Base-by-base conservation (phyloP, 805 yeast species). In the Wickerhamiella musiphila region DNA sequence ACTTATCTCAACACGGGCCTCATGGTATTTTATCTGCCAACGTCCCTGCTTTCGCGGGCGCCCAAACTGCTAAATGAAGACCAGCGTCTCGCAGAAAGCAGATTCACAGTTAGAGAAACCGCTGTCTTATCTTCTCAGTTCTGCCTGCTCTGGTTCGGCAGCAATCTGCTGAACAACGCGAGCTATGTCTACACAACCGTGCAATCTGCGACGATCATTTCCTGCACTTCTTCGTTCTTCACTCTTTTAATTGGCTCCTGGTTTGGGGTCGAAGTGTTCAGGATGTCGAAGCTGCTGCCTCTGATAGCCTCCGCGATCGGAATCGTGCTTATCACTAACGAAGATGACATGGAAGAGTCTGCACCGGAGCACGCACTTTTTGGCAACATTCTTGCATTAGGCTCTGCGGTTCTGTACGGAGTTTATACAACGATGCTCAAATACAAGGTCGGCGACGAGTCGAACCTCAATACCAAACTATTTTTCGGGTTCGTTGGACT, bases 401-500 rank as follows among this genome's bases (percentile, higher is more conserved):
- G 68, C 0, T 90, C 94, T 3, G 96, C 98, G 0, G 51, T 78
- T n/a, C 66, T 84, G 26, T 90, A 90, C 50, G 96, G 96, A 26
- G 57, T 82, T 6, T 90, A 90, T 57, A 81, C 95, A 17, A 81
- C 92, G 5, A 52, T 90, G 27, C 58, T 90, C 33, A 86, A 86
- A 49, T 60, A 66, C 43, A 69, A 66, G 45, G 78, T 84, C 14
- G 65, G 67, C 29, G 72, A 70, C 35, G 95, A 86, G 49, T 62
- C 76, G 11, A 59, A 77, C 32, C 62, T 90, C 27, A 76, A 90
- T 51, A 81, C 92, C 61, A 78, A 74, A 50, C 61, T 84, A 22
- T 90, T 90, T 47, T 84, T 90, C 50, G 98, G 96, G 1, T 84
- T 79, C 54, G 96, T 90, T 16, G 98, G 98, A 1, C 57, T 86